Evolutionary conservation across 2,329 filamentous ascomycete species (phyloP), one percentile per base, ranked within the genome.

Genomic region (Alternaria metachromatica): DNA sequence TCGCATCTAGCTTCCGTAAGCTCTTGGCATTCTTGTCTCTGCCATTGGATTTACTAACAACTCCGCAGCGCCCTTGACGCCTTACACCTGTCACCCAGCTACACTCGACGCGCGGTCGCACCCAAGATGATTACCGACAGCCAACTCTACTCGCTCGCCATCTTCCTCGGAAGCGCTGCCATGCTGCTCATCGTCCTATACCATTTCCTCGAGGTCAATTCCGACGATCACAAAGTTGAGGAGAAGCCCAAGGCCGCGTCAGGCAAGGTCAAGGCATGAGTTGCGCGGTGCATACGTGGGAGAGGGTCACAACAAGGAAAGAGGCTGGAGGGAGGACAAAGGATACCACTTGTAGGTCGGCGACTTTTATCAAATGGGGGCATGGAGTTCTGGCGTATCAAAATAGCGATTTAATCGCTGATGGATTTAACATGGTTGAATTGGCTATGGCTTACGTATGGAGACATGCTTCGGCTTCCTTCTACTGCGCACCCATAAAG

Each of bases 111-210:
- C 75, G 73, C 71, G 33, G 62, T 76, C 84, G 65, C 55, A 30
- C 45, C 73, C 84, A 92, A 75, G 53, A 99, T 99, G 96, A 98
- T 99, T 80, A 91, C 94, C 80, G 96, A 99, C 88, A 85, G 87
- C 80, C 90, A 96, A 70, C 90, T 99, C 75, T 97, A 98, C 87
- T 88, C 88, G 67, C 88, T 99, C 28, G 94, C 96, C 80, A 90
- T 98, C 80, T 95, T 97, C 80, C 92, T 99, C 64, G 96, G 96
- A 83, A 92, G 90, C 59, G 88, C 90, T 44, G 89, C 95, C 67
- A 95, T 98, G 92, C 85, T 97, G 48, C 87, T 99, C 66, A 97
- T 98, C 70, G 89, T 99, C 28, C 83, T 97, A 26, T 98, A 99
- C 83, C 94, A 98, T 82, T 98, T 96, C 83, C 89, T 99, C 75